These are phyloP conservation scores for Knoxia roxburghii DNA, from an alignment of 257 asterid species.

Conservation along the genomic window DNA sequence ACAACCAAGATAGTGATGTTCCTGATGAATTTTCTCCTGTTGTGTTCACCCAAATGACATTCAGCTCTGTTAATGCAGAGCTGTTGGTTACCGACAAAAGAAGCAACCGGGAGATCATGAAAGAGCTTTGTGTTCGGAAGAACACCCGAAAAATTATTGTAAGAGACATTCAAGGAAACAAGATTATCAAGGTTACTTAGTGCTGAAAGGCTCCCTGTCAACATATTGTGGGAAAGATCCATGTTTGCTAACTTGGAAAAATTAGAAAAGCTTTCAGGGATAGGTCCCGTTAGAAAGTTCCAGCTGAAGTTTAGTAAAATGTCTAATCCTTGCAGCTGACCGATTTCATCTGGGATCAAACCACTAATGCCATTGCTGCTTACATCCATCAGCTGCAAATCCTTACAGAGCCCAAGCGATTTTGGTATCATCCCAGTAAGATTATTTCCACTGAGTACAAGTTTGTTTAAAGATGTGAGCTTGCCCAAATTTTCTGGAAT, in stretches of 20 bases:
- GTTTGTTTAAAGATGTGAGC: conserved; percentile 52
- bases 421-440: conserved; percentile 47
- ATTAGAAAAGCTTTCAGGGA: conserved; percentile 61
- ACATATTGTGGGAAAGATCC: conserved; percentile 65
- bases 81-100: conserved; percentile 47
- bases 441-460: conserved; percentile 44
- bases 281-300: conserved; percentile 41
- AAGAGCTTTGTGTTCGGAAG: conserved; percentile 56
- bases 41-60: conserved; percentile 29
- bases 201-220: conserved; percentile 50
- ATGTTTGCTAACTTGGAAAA: conserved; percentile 60
- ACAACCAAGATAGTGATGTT: conserved; percentile 34
- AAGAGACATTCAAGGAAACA: conserved; percentile 59
- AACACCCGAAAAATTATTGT: conserved; percentile 56
- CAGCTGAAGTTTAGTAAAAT: conserved; percentile 55
- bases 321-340: conserved; percentile 51
- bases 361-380: conserved; percentile 47
- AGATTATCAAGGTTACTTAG: conserved; percentile 57
- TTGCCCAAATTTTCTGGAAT: conserved; percentile 52
- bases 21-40: conserved; percentile 35
- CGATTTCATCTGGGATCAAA: conserved; percentile 54
- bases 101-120: conserved; percentile 40
- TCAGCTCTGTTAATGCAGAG: conserved; percentile 40
- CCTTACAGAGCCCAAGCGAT: conserved; percentile 51
- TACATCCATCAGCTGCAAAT: conserved; percentile 60